phyloP scores from a whole-genome alignment of 129 eudicot genomes.

The Flaveria linearis region DNA sequence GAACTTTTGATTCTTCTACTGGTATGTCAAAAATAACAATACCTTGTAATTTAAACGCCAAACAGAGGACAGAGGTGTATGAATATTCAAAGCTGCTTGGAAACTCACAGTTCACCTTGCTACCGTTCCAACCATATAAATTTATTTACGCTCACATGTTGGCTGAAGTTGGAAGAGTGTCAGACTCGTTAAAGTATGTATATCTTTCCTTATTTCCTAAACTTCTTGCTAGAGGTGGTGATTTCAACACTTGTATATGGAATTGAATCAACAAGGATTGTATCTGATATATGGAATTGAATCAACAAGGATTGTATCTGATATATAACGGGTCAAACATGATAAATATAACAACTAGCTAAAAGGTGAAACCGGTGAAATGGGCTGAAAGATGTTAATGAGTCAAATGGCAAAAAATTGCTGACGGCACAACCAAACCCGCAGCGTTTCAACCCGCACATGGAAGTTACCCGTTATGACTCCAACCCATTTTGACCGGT shows the following conservation, averaged over 20 bases:
- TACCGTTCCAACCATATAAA: conserved; percentile 90
- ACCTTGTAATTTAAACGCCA: conserved; percentile 24
- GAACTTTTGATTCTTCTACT: not conserved
- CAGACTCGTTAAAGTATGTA: conserved; percentile 78
- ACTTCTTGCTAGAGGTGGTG: conserved; percentile 5
- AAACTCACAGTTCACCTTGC: conserved; percentile 80
- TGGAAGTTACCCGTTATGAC: not conserved
- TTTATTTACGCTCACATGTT: conserved; percentile 87
- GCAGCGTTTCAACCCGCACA: not conserved
- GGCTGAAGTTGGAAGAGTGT: conserved; percentile 90
- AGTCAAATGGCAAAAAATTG: not conserved
- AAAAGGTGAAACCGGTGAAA: not conserved
- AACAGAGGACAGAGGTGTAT: conserved; percentile 88
- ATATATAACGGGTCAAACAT: not conserved
- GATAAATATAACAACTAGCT: not conserved
- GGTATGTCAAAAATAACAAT: conserved; percentile 7
- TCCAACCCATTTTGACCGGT: not conserved
- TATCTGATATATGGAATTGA: not conserved
- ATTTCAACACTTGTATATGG: not conserved
- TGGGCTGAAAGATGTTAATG: not conserved
- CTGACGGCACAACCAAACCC: not conserved
- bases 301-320: not conserved
- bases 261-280: not conserved
- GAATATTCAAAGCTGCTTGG: conserved; percentile 83
- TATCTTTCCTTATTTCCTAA: not conserved